Evolutionary conservation across 2,329 filamentous ascomycete species (phyloP).

Genomic region (Neonectria ditissima): DNA sequence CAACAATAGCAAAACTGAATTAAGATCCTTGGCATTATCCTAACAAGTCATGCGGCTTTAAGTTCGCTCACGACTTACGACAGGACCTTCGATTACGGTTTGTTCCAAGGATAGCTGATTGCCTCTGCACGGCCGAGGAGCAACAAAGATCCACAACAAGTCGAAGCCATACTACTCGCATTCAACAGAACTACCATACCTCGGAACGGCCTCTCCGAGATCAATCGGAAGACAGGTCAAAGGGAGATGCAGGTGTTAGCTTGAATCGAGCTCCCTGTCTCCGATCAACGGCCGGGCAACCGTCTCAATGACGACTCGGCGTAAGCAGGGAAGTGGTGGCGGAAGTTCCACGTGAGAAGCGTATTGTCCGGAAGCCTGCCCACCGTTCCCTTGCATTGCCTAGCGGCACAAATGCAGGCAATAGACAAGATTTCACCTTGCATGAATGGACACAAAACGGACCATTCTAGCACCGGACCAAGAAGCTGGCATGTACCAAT

Average conservation of each 20-base stretch:
- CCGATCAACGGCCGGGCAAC: background rate
- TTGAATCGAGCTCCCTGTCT: background rate
- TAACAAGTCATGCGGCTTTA: too few species aligned
- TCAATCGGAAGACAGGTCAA: background rate
- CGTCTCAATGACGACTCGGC: background rate
- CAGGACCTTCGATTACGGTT: background rate
- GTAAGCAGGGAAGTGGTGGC: background rate
- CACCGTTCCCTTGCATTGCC: constrained; percentile 5
- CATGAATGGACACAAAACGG: constrained; percentile 9
- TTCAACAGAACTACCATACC: background rate
- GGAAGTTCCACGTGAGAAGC: background rate
- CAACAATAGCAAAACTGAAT: too few species aligned
- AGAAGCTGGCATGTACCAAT: background rate
- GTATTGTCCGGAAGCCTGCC: background rate
- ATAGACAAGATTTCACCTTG: constrained; percentile 15
- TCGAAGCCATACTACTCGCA: background rate
- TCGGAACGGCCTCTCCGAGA: background rate
- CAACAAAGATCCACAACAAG: background rate
- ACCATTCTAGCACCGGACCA: background rate
- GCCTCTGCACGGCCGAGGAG: background rate
- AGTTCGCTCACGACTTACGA: background rate
- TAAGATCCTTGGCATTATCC: too few species aligned
- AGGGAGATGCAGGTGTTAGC: background rate
- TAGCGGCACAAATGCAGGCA: background rate
- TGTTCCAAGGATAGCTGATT: background rate